Percentiles rank a stretch among this genome's conserved stretches.
These are phyloP conservation scores for Poterioochromonas sp. DNA, from an alignment of 352 stramenopile genomes.

Conservation along the genomic window DNA sequence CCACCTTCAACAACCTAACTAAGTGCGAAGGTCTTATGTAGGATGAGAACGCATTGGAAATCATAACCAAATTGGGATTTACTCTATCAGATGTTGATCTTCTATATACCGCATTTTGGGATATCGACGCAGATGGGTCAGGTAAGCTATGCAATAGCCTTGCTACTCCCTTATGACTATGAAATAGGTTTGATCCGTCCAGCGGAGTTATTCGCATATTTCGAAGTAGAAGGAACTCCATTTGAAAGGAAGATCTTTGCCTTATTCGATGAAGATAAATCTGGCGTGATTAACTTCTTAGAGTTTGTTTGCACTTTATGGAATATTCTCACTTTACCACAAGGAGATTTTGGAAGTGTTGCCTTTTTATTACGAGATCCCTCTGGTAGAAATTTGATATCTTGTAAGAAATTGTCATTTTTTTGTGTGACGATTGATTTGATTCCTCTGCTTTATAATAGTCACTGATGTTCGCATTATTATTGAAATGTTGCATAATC, in stretches of 20 bases:
- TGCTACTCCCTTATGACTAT: background rate
- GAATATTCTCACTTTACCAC: slow-evolving; percentile 39
- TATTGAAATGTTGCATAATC: slow-evolving; percentile 6
- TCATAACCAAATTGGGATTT: background rate
- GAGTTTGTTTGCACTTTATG: slow-evolving; percentile 41
- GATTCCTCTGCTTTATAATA: background rate
- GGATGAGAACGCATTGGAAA: slow-evolving; percentile 3
- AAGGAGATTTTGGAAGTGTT: background rate
- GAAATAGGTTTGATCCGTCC: background rate
- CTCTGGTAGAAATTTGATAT: background rate
- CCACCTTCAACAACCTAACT: too few species aligned
- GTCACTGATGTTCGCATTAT: background rate
- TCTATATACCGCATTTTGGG: slow-evolving; percentile 25
- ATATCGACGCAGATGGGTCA: slow-evolving; percentile 26
- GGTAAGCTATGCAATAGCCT: background rate
- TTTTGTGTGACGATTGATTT: background rate
- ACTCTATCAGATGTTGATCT: background rate
- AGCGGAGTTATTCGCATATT: slow-evolving; percentile 35
- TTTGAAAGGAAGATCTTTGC: slow-evolving; percentile 33
- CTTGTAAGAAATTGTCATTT: background rate
- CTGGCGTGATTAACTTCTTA: slow-evolving; percentile 35
- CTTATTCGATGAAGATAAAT: slow-evolving; percentile 31
- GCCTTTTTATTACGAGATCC: slow-evolving; percentile 2
- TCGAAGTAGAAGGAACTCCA: slow-evolving; percentile 33
- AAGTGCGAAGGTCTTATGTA: too few species aligned